A percentile compares a stretch with the other conserved stretches of the same genome.
phyloP scores from a whole-genome alignment of 208 protist genomes.

The Herpetomonas samuelpessoai region DNA sequence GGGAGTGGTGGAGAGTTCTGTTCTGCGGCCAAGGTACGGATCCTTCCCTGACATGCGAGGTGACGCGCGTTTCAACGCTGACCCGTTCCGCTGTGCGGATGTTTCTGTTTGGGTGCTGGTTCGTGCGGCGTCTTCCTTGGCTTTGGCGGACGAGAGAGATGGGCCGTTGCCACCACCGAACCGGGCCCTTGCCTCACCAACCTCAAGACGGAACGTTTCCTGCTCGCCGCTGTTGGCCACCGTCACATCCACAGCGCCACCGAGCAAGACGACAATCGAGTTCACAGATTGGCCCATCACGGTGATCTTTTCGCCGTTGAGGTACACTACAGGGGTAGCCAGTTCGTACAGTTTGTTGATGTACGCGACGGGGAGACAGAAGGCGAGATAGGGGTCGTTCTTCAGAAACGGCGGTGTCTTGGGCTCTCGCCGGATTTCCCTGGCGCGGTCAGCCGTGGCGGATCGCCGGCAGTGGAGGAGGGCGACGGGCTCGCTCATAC shows the following conservation, averaged over 20 bases:
- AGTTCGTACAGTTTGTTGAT: slow-evolving; percentile 58
- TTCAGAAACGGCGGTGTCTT: slow-evolving; percentile 27
- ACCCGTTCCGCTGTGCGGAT: neutral
- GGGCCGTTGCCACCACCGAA: neutral
- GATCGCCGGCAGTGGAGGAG: slow-evolving; percentile 73
- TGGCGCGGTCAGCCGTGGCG: slow-evolving; percentile 57
- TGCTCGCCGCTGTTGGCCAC: slow-evolving; percentile 47
- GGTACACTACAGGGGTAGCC: slow-evolving; percentile 54
- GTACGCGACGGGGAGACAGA: slow-evolving; percentile 43
- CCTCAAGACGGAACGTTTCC: slow-evolving; percentile 18
- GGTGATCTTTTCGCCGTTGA: slow-evolving; percentile 73
- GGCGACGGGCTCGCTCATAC: slow-evolving; percentile 80
- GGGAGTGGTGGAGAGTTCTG: neutral
- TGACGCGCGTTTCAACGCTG: neutral
- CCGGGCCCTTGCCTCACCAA: neutral
- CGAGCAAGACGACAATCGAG: slow-evolving; percentile 58
- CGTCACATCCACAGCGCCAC: slow-evolving; percentile 64
- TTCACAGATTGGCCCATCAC: slow-evolving; percentile 67
- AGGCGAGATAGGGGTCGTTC: slow-evolving; percentile 73
- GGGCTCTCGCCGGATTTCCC: slow-evolving; percentile 42
- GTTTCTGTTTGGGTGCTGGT: slow-evolving; percentile 2
- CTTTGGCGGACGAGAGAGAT: neutral
- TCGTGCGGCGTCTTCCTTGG: neutral
- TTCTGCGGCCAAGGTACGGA: no score
- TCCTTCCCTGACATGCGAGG: neutral